Percentiles rank a stretch among this genome's conserved stretches.
These are phyloP conservation scores for Phytopythium delawarense DNA, from an alignment of 352 stramenopile genomes.

Conservation along the genomic window DNA sequence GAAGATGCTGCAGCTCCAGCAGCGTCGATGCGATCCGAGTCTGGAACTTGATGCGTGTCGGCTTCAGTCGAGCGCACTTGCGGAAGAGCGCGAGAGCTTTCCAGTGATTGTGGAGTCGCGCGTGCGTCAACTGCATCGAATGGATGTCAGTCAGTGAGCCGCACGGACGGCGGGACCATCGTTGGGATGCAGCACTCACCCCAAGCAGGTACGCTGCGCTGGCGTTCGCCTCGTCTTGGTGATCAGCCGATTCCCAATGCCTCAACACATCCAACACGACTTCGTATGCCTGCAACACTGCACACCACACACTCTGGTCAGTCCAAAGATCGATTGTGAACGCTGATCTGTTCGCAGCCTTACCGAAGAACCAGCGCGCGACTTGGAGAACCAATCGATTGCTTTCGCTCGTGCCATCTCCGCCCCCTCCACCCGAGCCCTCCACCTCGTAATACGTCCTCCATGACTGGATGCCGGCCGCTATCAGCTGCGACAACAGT, in stretches of 20 bases:
- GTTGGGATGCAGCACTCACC: conserved; percentile 17
- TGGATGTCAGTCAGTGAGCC: background rate
- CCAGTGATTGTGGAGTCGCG: conserved; percentile 30
- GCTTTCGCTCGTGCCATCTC: background rate
- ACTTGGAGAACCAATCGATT: conserved; percentile 36
- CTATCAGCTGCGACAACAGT: conserved; percentile 7
- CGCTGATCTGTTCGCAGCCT: background rate
- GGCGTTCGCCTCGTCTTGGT: background rate
- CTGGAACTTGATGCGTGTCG: conserved; percentile 44
- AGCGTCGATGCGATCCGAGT: conserved; percentile 41
- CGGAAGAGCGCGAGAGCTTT: conserved; percentile 44
- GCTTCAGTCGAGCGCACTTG: conserved; percentile 29
- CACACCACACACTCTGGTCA: conserved; percentile 2
- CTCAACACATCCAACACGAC: conserved; percentile 23
- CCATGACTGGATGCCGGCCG: conserved; percentile 34
- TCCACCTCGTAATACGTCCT: conserved; percentile 58
- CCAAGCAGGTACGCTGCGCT: conserved; percentile 42
- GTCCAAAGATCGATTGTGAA: background rate
- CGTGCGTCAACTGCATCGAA: conserved; percentile 32
- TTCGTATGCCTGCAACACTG: conserved; percentile 17
- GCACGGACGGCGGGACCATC: background rate
- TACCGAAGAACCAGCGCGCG: conserved; percentile 73
- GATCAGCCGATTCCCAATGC: conserved; percentile 9
- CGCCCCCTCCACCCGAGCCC: conserved; percentile 14
- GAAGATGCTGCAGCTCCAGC: conserved; percentile 25